Conservation (phyloP, 805 yeast genomes). For the Metschnikowia rubicola region DNA sequence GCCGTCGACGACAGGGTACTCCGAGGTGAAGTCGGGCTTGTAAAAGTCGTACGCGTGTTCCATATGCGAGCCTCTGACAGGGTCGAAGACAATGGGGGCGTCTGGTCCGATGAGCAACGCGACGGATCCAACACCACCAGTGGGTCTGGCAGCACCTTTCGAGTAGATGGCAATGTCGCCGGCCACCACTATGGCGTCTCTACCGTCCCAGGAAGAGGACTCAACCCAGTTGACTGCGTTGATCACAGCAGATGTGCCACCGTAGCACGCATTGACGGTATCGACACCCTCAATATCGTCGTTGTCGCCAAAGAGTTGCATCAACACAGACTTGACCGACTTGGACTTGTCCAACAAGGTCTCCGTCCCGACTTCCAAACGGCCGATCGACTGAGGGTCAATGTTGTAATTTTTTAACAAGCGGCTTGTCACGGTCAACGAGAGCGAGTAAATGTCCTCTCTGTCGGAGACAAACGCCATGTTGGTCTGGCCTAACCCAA, state of each 20-base stretch:
- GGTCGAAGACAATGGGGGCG: slow-evolving; percentile 92
- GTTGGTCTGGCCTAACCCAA: slow-evolving; percentile 97
- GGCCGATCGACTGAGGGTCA: slow-evolving; percentile 79
- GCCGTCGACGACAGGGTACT: slow-evolving; percentile 97
- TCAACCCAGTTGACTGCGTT: slow-evolving; percentile 95
- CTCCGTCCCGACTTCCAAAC: slow-evolving; percentile 98
- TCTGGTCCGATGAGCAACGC: slow-evolving; percentile 95
- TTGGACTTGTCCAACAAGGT: slow-evolving; percentile 95
- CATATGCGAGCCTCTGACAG: slow-evolving; percentile 88
- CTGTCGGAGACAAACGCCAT: slow-evolving; percentile 97
- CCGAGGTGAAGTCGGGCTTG: slow-evolving; percentile 94
- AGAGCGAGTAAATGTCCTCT: slow-evolving; percentile 93
- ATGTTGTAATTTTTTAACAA: slow-evolving; percentile 77
- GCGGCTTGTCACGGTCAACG: slow-evolving; percentile 80
- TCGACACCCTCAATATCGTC: slow-evolving; percentile 93
- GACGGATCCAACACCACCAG: slow-evolving; percentile 98
- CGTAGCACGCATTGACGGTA: slow-evolving; percentile 95
- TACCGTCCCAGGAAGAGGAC: slow-evolving; percentile 95
- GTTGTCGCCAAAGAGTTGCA: slow-evolving; percentile 89
- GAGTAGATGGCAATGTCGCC: slow-evolving; percentile 98
- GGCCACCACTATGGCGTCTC: slow-evolving; percentile 93
- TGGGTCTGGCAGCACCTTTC: slow-evolving; percentile 97
- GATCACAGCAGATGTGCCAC: slow-evolving; percentile 94
- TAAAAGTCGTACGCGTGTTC: slow-evolving; percentile 97
- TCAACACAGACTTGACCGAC: slow-evolving; percentile 91